phyloP scores from a whole-genome alignment of 257 asterid genomes.

The Salvia splendens region DNA sequence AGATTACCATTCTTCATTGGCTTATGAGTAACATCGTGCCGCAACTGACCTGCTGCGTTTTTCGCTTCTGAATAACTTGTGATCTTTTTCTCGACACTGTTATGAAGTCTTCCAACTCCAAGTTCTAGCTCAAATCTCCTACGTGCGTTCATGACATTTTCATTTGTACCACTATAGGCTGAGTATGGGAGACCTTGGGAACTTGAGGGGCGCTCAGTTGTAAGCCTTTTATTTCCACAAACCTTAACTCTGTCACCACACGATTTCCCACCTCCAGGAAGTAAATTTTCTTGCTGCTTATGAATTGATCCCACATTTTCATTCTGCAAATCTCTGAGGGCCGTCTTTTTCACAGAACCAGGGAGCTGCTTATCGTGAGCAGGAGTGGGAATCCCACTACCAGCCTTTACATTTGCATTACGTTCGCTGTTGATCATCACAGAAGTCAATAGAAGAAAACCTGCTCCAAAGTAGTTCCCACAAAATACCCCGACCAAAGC shows the following conservation, averaged over 20 bases:
- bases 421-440: conserved; percentile 65
- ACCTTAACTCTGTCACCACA: conserved; percentile 61
- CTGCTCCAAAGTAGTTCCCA: conserved; percentile 12
- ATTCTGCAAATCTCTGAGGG: conserved; percentile 87
- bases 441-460: conserved; percentile 25
- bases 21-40: conserved; percentile 47
- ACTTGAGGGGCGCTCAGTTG: conserved; percentile 73
- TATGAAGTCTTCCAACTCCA: conserved; percentile 70
- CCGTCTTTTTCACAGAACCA: conserved; percentile 56
- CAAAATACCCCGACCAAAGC: conserved; percentile 36
- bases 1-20: conserved; percentile 43
- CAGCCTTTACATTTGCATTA: conserved; percentile 41
- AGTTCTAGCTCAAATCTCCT: conserved; percentile 90
- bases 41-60: conserved; percentile 39
- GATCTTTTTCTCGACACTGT: conserved; percentile 46
- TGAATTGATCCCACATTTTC: conserved; percentile 48
- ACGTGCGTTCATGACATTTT: conserved; percentile 78
- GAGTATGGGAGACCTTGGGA: conserved; percentile 51
- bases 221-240: conserved; percentile 72
- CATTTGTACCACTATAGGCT: conserved; percentile 57
- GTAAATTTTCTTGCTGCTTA: conserved; percentile 51
- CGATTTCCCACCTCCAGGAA: conserved; percentile 49
- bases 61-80: conserved; percentile 47
- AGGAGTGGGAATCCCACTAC: conserved; percentile 42
- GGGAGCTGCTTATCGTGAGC: conserved; percentile 56